Evolutionary conservation across 164 flowering plant genomes (phyloP).

Genomic region (Pachysandra terminalis): DNA sequence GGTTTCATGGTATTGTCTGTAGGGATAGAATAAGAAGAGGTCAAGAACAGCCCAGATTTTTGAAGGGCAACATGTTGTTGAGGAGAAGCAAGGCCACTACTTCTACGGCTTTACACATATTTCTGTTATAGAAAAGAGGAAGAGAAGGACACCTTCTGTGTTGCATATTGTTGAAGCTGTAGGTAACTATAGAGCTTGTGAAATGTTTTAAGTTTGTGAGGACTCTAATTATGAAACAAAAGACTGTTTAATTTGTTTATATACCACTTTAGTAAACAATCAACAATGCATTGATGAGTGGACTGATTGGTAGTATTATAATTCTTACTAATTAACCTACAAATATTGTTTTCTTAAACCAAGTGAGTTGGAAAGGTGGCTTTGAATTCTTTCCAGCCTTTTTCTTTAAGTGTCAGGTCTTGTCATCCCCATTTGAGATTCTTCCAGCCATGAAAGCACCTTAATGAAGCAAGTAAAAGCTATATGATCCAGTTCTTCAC

Average conservation of each 20-base stretch:
- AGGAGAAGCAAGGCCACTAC: not conserved
- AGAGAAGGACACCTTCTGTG: constrained; percentile 4
- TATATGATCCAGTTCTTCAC: not conserved
- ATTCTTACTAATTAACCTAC: too few relatives aligned
- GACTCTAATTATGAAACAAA: not conserved
- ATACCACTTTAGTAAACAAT: too few relatives aligned
- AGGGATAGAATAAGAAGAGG: constrained; percentile 17
- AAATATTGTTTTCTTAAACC: not conserved
- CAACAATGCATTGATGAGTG: too few relatives aligned
- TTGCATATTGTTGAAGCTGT: not conserved
- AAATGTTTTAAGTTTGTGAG: not conserved
- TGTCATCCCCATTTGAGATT: constrained; percentile 12
- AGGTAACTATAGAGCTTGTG: not conserved
- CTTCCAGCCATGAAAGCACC: constrained; percentile 18
- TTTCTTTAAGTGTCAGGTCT: constrained; percentile 9
- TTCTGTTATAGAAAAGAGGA: constrained; percentile 1
- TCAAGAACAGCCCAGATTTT: constrained; percentile 5
- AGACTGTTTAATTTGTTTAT: constrained; percentile 2
- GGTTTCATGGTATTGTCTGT: constrained; percentile 15
- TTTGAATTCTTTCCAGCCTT: not conserved
- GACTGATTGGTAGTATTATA: too few relatives aligned
- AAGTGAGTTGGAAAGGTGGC: not conserved
- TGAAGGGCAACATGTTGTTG: constrained; percentile 4
- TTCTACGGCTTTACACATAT: constrained; percentile 8
- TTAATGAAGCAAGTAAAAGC: not conserved